Base-by-base conservation (phyloP, 2,329 filamentous ascomycete species). In the Thyridium curvatum region DNA sequence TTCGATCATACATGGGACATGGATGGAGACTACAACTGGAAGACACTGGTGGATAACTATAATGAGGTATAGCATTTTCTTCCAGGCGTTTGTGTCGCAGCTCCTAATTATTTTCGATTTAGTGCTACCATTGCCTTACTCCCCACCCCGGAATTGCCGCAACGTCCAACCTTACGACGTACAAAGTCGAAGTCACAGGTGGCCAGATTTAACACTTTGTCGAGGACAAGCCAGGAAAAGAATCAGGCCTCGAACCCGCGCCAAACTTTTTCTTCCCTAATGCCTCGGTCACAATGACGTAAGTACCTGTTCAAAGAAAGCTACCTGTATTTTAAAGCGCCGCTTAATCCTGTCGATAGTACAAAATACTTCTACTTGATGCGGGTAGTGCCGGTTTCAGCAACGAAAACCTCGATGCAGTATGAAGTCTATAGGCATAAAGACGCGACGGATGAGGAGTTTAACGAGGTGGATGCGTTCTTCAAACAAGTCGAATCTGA, bases 361-460 rank as follows among this genome's bases (percentile, higher is more conserved):
- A n/a, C n/a, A n/a, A n/a, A n/a, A n/a, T n/a, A n/a, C 55, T 66
- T 73, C 47, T 71, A 71, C 52, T 70, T 73, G 43, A 66, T 71
- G 48, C 62, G 67, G 34, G 69, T 71, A 55, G 60, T 73, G 18
- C 70, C 70, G 4, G 56, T 60, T n/a, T 59, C 58, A 3, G 58
- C 67, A 1, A 62, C 58, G 10, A 60, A 54, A 12, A 65, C 60
- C 8, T 58, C 56, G 18, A 71, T 74, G 48, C 63, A 66, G 44
- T 71, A 72, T 46, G 68, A 76, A 45, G 65, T 74, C 12, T 76
- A 65, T 56, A 62, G 68, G 38, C 65, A 72, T 52, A 65, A 65
- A 38, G 53, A 65, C 42, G 62, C 68, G 4, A 57, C 62, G 0
- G 64, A 72, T 12, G 64, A 68, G 28, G 61, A 69, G 21, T 74